These are phyloP conservation scores for Annulohypoxylon bovei DNA, from an alignment of 495 filamentous ascomycete species.

Conservation along the genomic window DNA sequence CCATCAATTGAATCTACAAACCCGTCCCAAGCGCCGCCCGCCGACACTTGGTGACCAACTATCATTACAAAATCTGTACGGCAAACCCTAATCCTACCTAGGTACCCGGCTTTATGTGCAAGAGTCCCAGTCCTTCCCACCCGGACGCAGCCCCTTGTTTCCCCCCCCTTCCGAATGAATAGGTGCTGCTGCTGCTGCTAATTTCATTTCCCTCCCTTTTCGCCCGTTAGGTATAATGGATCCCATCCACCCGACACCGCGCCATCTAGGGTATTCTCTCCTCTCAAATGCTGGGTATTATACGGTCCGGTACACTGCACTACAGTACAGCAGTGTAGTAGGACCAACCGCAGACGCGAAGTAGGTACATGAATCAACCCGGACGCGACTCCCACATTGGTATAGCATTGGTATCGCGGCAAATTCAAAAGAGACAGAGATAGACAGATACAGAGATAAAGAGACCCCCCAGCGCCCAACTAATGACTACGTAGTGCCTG, in stretches of 20 bases:
- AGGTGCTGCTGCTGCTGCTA: no score
- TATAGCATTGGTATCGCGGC: not conserved
- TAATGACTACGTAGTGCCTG: not conserved
- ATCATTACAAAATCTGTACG: constrained; percentile 38
- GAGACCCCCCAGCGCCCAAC: not conserved
- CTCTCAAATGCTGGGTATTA: not conserved
- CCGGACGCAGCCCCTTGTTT: not conserved
- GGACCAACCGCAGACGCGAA: no score
- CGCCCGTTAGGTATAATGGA: not conserved
- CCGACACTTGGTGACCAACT: constrained; percentile 5
- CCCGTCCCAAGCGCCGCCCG: constrained; percentile 1
- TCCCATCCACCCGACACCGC: not conserved
- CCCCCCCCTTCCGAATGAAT: no score
- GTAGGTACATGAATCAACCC: not conserved
- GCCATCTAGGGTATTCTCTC: not conserved
- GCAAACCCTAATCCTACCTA: constrained; percentile 9
- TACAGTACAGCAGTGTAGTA: not conserved
- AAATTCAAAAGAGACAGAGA: not conserved
- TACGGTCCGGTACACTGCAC: not conserved
- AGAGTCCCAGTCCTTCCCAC: not conserved
- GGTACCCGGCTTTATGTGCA: not conserved
- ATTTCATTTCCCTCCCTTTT: not conserved
- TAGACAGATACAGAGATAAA: not conserved
- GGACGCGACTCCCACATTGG: not conserved
- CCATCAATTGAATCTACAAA: constrained; percentile 22